These are phyloP conservation scores for Pseudogymnoascus sp. DNA, from an alignment of 2,329 filamentous ascomycete species.

Conservation along the genomic window DNA sequence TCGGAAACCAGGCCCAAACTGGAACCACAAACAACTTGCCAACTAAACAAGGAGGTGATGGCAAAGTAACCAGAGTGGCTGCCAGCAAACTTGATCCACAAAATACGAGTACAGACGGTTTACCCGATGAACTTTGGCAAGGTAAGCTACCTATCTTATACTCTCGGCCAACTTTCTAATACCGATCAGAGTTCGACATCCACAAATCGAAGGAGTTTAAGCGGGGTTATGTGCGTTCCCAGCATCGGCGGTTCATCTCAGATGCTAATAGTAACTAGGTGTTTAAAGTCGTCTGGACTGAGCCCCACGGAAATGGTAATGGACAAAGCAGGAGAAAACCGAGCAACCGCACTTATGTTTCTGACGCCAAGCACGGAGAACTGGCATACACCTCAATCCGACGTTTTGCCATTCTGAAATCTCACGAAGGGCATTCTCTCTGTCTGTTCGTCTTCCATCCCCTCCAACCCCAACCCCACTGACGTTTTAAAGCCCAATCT, in stretches of 20 bases:
- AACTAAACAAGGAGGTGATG: not conserved
- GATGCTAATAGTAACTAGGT: conserved; percentile 10
- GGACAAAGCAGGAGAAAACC: not conserved
- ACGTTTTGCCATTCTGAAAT: conserved; percentile 13
- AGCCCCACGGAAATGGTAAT: conserved; percentile 7
- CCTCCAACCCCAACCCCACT: not conserved
- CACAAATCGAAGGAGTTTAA: not conserved
- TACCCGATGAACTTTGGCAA: not conserved
- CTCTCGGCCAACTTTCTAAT: not conserved
- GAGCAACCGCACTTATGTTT: not conserved
- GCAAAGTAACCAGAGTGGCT: not conserved
- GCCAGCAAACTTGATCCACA: accelerated
- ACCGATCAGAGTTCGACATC: not conserved
- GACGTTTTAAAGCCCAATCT: conserved; percentile 15
- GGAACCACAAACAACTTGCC: not conserved
- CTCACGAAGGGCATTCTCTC: conserved; percentile 8
- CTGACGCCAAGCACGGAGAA: not conserved
- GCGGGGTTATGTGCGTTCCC: not conserved
- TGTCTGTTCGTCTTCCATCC: conserved; percentile 17
- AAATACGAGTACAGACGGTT: not conserved
- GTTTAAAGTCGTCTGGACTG: conserved; percentile 18
- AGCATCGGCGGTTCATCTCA: not conserved
- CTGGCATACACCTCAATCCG: conserved; percentile 11
- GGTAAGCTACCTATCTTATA: not conserved
- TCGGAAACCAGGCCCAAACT: not conserved